Evolutionary conservation across 495 filamentous ascomycete species (phyloP).

Genomic region (Neurospora tetraspora): DNA sequence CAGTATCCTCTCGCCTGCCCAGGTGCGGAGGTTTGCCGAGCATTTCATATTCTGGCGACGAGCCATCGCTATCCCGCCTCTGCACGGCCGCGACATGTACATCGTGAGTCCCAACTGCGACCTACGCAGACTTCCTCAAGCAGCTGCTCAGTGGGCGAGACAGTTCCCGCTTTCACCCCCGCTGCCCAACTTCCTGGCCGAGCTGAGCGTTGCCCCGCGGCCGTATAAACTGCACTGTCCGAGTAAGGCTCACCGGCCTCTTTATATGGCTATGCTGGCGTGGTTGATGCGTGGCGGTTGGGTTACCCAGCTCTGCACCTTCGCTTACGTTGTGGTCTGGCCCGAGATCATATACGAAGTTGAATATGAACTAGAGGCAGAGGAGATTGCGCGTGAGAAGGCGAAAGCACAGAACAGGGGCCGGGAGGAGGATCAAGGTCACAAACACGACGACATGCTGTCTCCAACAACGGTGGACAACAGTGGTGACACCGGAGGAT

Average conservation of each 20-base stretch:
- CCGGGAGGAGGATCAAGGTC: neutral
- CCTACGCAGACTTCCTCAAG: conserved; percentile 58
- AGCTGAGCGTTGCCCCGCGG: conserved; percentile 64
- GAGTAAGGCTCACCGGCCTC: conserved; percentile 74
- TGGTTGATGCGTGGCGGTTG: conserved; percentile 89
- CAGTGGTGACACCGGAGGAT: conserved; percentile 11
- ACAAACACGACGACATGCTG: neutral
- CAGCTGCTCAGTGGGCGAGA: conserved; percentile 59
- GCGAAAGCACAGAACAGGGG: conserved; percentile 7
- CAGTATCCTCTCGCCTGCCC: conserved; percentile 60
- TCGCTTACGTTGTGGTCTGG: conserved; percentile 66
- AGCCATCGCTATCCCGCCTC: conserved; percentile 81
- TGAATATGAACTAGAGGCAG: conserved; percentile 44
- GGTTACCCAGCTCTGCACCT: conserved; percentile 84
- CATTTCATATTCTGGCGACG: conserved; percentile 94
- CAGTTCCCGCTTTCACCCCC: conserved; percentile 72
- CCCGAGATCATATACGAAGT: conserved; percentile 53
- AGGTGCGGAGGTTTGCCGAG: conserved; percentile 74
- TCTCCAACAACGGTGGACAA: conserved; percentile 3
- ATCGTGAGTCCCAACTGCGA: conserved; percentile 89
- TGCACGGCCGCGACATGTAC: conserved; percentile 86
- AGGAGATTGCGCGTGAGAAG: conserved; percentile 30
- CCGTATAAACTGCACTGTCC: conserved; percentile 76
- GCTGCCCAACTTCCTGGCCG: conserved; percentile 73
- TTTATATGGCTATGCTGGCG: conserved; percentile 80